These are phyloP conservation scores for Hibiscus syriacus DNA, from an alignment of 345 rosid genomes.

Conservation along the genomic window DNA sequence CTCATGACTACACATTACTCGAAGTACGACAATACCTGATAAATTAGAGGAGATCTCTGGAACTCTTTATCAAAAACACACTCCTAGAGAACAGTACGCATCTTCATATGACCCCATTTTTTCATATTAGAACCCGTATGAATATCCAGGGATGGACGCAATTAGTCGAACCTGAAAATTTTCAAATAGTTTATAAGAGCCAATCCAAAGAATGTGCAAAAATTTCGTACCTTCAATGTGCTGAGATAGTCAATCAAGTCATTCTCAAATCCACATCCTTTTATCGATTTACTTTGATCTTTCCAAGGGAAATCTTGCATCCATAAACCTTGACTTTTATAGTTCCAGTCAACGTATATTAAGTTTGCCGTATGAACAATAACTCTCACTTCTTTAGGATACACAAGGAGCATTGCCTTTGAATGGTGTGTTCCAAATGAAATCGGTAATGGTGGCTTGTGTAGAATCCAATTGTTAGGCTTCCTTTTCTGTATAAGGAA, in stretches of 20 bases:
- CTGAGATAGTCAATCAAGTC: conserved; percentile 80
- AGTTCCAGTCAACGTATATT: conserved; percentile 91
- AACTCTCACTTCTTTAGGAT: conserved; percentile 71
- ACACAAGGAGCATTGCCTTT: conserved; percentile 85
- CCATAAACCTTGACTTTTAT: conserved; percentile 97
- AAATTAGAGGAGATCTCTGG: conserved; percentile 68
- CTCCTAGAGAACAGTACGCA: conserved; percentile 60
- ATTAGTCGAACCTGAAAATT: conserved; percentile 62
- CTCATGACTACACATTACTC: neutral
- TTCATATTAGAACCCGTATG: conserved; percentile 67
- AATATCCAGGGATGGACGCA: conserved; percentile 94
- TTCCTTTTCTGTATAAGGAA: conserved; percentile 52
- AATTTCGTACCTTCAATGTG: conserved; percentile 59
- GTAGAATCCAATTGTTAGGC: conserved; percentile 78
- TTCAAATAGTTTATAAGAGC: neutral
- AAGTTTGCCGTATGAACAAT: conserved; percentile 89
- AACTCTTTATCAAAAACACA: conserved; percentile 69
- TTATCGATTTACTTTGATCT: conserved; percentile 37
- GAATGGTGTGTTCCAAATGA: conserved; percentile 93
- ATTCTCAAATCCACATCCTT: conserved; percentile 62
- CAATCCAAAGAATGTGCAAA: neutral
- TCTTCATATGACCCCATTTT: conserved; percentile 97
- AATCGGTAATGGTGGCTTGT: conserved; percentile 84
- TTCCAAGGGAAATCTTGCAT: conserved; percentile 99
- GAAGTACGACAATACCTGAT: conserved; percentile 51